Conservation (phyloP, 805 yeast species). For the Debaryomyces tyrocola region DNA sequence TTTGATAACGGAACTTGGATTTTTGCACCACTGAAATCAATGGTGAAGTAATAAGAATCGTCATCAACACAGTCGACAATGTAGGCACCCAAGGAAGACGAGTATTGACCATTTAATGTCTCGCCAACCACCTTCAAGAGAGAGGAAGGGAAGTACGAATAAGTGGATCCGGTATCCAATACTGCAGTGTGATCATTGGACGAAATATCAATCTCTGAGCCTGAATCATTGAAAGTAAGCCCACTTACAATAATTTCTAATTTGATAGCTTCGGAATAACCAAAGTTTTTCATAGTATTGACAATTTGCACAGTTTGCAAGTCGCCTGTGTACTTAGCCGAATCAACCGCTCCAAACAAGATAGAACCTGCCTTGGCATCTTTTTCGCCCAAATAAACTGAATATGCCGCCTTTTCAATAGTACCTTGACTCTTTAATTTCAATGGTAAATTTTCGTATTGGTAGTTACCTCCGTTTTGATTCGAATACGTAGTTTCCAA, state of each 20-base stretch:
- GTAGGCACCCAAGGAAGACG: conserved; percentile 44
- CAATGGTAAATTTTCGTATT: conserved; percentile 40
- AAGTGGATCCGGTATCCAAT: conserved; percentile 38
- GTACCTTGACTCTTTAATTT: conserved; percentile 32
- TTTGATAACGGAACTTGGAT: conserved; percentile 49
- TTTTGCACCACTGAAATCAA: conserved; percentile 58
- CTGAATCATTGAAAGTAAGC: conserved; percentile 19
- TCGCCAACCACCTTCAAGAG: conserved; percentile 35
- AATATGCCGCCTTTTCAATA: conserved; percentile 33
- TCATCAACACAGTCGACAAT: conserved; percentile 40
- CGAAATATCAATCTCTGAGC: conserved; percentile 13
- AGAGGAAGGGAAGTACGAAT: conserved; percentile 42
- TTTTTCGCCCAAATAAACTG: conserved; percentile 33
- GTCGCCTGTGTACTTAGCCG: conserved; percentile 37
- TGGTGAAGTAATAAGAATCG: conserved; percentile 30
- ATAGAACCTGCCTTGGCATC: conserved; percentile 29
- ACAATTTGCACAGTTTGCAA: conserved; percentile 38
- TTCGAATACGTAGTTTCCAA: conserved; percentile 57
- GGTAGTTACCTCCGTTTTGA: conserved; percentile 14
- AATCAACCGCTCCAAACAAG: conserved; percentile 46
- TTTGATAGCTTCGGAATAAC: conserved; percentile 42
- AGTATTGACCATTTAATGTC: conserved; percentile 43
- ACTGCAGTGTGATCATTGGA: conserved; percentile 22
- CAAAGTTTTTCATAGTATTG: conserved; percentile 35
- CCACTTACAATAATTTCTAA: conserved; percentile 50